phyloP scores from a whole-genome alignment of 352 stramenopile species.

The Pythium insidiosum region DNA sequence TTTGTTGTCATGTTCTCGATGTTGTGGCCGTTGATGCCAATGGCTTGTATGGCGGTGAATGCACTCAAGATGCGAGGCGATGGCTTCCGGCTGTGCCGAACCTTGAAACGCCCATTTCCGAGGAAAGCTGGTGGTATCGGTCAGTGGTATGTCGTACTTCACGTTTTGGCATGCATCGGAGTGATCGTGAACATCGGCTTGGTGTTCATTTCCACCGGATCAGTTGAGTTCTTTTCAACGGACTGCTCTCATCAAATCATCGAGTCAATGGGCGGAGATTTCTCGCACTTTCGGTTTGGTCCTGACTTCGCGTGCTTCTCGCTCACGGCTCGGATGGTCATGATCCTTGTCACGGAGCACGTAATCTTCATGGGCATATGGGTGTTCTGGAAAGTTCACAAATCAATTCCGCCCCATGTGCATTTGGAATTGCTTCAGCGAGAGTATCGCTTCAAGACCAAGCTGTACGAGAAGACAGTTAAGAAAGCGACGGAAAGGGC shows the following conservation, averaged over 20 bases:
- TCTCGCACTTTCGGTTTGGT: slow-evolving; percentile 57
- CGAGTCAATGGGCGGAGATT: slow-evolving; percentile 44
- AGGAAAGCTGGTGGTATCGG: slow-evolving; percentile 66
- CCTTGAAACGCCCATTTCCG: slow-evolving; percentile 63
- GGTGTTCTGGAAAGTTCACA: slow-evolving; percentile 59
- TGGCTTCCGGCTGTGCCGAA: slow-evolving; percentile 63
- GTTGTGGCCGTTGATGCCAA: slow-evolving; percentile 75
- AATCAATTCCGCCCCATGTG: slow-evolving; percentile 46
- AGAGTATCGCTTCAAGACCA: slow-evolving; percentile 69
- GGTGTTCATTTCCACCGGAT: slow-evolving; percentile 70
- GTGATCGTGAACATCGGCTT: slow-evolving; percentile 74
- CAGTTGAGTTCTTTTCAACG: slow-evolving; percentile 63
- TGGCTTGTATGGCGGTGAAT: slow-evolving; percentile 70
- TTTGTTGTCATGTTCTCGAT: slow-evolving; percentile 87
- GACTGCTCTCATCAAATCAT: slow-evolving; percentile 44
- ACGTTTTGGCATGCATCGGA: slow-evolving; percentile 52
- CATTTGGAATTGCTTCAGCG: slow-evolving; percentile 59
- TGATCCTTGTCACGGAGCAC: slow-evolving; percentile 75
- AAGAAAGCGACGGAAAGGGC: slow-evolving; percentile 7
- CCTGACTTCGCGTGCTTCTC: slow-evolving; percentile 72
- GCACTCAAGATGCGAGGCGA: slow-evolving; percentile 74
- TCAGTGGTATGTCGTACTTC: slow-evolving; percentile 65
- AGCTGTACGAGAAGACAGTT: slow-evolving; percentile 41
- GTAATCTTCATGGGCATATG: slow-evolving; percentile 46
- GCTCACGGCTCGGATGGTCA: slow-evolving; percentile 64